Base-by-base conservation (phyloP, 805 yeast species). In the Cyberlindnera japonica region DNA sequence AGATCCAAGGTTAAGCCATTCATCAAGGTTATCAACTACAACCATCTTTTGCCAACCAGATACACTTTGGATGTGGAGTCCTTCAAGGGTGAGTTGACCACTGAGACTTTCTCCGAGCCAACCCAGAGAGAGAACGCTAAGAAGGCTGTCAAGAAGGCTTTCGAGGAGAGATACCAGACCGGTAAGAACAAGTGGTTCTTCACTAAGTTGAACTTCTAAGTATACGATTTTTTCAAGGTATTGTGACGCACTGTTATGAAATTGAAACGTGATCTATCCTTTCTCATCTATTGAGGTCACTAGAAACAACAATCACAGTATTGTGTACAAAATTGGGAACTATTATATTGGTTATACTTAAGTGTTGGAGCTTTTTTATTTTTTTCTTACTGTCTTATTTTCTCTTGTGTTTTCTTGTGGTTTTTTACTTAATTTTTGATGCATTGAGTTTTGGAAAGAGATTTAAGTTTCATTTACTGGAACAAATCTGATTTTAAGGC, bases 101-200 rank as follows among this genome's bases (percentile, higher is more conserved):
- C 90, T 61, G 98, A 91, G 71, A 79, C 97, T 65, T 84, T 91
- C 72, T 77, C 77, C 67, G 96, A 91, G 81, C 96, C 97, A 73
- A 78, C 96, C 55, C 96, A 90, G 76, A 84, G 95, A 71, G 95
- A 82, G 75, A 96, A 89, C 72, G 97, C 98, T 68, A 91, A 89
- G 86, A 91, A 91, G 81, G 90, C 83, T 68, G 85, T 93, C 73
- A 91, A 87, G 86, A 85, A 89, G 81, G 96, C 95, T 68, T 90
- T 91, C 68, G 98, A 91, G 79, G 96, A 93, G 80, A 88, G 89
- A 82, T 95, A 90, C 81, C 93, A 85, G 74, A 89, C 96, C 68
- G 99, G 99, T 72, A 88, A 91, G 85, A 90, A 89, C 90, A 90
- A 89, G 79, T 91, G 99, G 99, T 91, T 91, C 81, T 91, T 91